phyloP scores from a whole-genome alignment of 768 basidiomycete genomes.

The Lactarius sp. region DNA sequence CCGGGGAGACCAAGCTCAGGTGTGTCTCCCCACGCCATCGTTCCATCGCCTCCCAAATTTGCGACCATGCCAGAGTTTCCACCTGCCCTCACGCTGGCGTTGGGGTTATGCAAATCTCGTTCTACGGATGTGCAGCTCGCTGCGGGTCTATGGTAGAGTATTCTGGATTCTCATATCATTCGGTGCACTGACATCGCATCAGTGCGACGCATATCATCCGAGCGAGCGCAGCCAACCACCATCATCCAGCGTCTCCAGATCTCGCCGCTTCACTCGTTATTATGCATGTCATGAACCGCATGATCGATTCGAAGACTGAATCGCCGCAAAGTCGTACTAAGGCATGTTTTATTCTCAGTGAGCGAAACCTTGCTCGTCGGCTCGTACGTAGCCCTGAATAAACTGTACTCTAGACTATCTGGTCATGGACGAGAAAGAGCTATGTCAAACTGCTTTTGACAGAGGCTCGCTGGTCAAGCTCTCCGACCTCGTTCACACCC shows the following conservation, averaged over 20 bases:
- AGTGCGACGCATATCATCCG: slow-evolving; percentile 63
- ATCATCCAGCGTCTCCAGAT: slow-evolving; percentile 36
- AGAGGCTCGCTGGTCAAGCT: slow-evolving; percentile 59
- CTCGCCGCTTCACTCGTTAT: slow-evolving; percentile 50
- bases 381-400: neutral
- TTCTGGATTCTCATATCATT: neutral
- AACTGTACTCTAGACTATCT: slow-evolving; percentile 47
- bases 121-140: slow-evolving; percentile 60
- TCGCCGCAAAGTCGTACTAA: slow-evolving; percentile 46
- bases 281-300: slow-evolving; percentile 64
- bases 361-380: slow-evolving; percentile 28
- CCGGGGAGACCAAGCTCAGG: slow-evolving; percentile 16
- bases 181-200: slow-evolving; percentile 5
- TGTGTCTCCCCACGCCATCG: neutral
- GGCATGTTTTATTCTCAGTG: slow-evolving; percentile 75
- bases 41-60: neutral
- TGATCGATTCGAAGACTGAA: slow-evolving; percentile 45
- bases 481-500: slow-evolving; percentile 44
- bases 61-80: slow-evolving; percentile 21
- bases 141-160: slow-evolving; percentile 59
- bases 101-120: slow-evolving; percentile 55
- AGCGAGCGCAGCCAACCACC: slow-evolving; percentile 35
- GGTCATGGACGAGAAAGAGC: slow-evolving; percentile 60
- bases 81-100: slow-evolving; percentile 41
- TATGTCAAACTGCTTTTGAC: slow-evolving; percentile 68